Evolutionary conservation across 129 eudicot species (phyloP), one percentile per base, ranked within the genome.

Genomic region (Saposhnikovia divaricata): DNA sequence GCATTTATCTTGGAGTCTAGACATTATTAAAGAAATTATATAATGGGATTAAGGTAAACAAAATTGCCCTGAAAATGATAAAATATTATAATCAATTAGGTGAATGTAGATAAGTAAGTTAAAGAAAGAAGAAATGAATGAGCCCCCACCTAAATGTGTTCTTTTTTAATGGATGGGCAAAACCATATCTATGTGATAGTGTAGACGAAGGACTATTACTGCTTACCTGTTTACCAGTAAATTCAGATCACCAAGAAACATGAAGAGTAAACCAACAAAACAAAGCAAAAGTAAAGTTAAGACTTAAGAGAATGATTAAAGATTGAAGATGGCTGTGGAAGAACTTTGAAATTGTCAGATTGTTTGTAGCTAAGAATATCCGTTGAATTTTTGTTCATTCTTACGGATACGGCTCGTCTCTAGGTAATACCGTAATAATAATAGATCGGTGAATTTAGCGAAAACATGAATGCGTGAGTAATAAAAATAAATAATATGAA

Each of bases 1-100:
- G 68, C 34, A 68, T 42, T 50, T n/a, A 13, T 38, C 31, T 80
- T 80, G 70, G 82, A 50, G 55, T 39, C 38, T 43, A 77, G 16
- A 68, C 21, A 66, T 13, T 28, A 12, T 6, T 23, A 63, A 59
- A 78, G 2, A 16, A 53, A 40, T 9, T 42, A 51, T 78, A 28
- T 13, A 0, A 61, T 61, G 69, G 34, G 31, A 61, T 61, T 61
- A 61, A 61, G 69, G 69, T 61, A 61, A 61, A 61, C 69, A 61
- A 25, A 61, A n/a, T 61, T 61, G 69, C 15, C 69, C 69, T n/a
- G 69, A 61, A n/a, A n/a, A 7, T 59, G 14, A n/a, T 55, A 6
- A 19, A 55, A 55, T 6, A 53, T 53, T 8, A 61, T 61, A 19
- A 63, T 63, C 38, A 66, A 31, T 12, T 68, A 68, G 73, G 73